These are phyloP conservation scores for Apiospora saccharicola DNA, from an alignment of 2,329 filamentous ascomycete species.

Conservation along the genomic window DNA sequence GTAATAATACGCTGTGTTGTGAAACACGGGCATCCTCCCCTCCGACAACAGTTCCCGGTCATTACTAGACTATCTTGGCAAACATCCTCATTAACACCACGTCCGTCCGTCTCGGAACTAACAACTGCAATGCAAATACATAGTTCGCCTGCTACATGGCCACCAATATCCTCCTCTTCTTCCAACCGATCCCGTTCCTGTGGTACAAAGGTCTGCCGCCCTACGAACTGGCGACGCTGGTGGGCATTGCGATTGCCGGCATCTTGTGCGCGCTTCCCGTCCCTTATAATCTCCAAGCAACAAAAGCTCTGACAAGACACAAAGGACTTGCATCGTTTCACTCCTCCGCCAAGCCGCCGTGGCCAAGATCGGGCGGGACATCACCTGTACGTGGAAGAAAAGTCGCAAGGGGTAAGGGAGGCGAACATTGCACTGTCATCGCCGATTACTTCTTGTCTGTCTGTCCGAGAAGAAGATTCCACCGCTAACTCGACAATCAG, in stretches of 20 bases:
- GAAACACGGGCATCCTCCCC: not conserved
- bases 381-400: slow-evolving; percentile 31
- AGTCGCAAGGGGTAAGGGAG: not conserved
- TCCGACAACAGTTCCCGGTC: no score
- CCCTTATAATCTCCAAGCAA: no score
- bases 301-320: not conserved
- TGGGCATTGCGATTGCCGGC: not conserved
- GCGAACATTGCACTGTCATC: no score
- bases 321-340: not conserved
- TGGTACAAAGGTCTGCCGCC: not conserved
- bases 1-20: slow-evolving; percentile 28
- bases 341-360: not conserved
- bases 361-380: slow-evolving; percentile 5
- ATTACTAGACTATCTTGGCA: no score
- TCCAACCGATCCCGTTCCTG: not conserved
- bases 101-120: no score
- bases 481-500: slow-evolving; percentile 31
- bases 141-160: slow-evolving; percentile 36
- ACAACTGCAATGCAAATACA: not conserved
- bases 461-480: not conserved
- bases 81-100: no score
- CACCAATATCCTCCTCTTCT: slow-evolving; percentile 29
- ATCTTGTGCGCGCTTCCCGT: not conserved
- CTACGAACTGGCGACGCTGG: not conserved
- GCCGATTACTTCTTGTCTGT: no score